phyloP scores from a whole-genome alignment of 331 rosid species.

The Malus hybrid region DNA sequence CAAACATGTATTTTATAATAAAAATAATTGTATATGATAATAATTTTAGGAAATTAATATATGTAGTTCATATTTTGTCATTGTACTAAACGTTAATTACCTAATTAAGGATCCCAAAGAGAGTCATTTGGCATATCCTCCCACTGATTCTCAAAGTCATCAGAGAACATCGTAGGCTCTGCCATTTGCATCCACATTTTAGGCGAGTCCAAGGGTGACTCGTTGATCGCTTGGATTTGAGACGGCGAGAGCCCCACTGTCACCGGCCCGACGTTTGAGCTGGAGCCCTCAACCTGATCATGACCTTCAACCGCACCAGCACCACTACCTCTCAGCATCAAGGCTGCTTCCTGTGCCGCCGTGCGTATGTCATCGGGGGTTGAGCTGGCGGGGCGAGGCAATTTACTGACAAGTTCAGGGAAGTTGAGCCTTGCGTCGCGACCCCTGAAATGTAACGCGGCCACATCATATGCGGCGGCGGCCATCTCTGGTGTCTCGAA shows the following conservation, averaged over 20 bases:
- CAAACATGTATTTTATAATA: not conserved
- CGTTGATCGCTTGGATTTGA: conserved; percentile 87
- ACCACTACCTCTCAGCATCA: conserved; percentile 25
- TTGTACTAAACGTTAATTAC: not conserved
- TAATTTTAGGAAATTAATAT: not conserved
- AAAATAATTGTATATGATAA: not conserved
- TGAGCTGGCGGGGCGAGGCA: conserved; percentile 63
- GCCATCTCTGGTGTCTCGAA: conserved; percentile 87
- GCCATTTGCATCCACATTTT: conserved; percentile 81
- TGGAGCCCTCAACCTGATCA: not conserved
- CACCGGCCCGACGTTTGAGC: conserved; percentile 4
- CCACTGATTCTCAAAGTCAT: conserved; percentile 25
- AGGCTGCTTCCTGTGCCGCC: conserved; percentile 81
- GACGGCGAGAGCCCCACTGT: conserved; percentile 64
- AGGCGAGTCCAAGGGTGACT: conserved; percentile 82
- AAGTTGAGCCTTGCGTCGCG: conserved; percentile 68
- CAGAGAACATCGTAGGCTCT: conserved; percentile 25
- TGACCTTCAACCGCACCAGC: not conserved
- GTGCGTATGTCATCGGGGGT: conserved; percentile 64
- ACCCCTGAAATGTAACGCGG: conserved; percentile 69
- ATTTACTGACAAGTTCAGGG: conserved; percentile 43
- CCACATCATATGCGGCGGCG: conserved; percentile 78
- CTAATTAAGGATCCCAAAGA: conserved; percentile 36
- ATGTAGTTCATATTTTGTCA: too few species aligned
- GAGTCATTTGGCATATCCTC: conserved; percentile 21